A percentile compares a stretch with the other conserved stretches of the same genome.
Conservation (phyloP, 2,329 filamentous ascomycete genomes). For the Phialophora verrucosa region DNA sequence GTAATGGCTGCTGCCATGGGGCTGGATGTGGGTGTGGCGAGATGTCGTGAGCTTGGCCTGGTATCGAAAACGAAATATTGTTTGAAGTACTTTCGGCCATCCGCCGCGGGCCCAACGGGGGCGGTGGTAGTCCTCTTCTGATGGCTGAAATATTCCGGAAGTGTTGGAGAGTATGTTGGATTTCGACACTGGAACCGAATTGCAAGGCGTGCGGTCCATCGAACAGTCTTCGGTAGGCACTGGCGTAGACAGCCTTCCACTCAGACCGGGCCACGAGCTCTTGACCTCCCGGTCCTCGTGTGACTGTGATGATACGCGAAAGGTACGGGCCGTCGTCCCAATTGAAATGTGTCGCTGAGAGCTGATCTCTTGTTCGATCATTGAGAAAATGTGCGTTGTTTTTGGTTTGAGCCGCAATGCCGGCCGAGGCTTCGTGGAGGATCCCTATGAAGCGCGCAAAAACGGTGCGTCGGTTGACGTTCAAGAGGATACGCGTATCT, state of each 20-base stretch:
- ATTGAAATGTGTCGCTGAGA: background rate
- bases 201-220: background rate
- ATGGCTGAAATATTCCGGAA: background rate
- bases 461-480: background rate
- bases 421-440: background rate
- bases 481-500: background rate
- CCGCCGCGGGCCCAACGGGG: no score
- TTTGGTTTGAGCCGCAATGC: slow-evolving; percentile 3
- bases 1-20: background rate
- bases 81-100: background rate
- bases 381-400: background rate
- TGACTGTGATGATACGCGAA: background rate
- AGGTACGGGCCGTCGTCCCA: background rate
- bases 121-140: background rate
- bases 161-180: slow-evolving; percentile 1
- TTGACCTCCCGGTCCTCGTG: background rate
- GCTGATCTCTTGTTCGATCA: background rate
- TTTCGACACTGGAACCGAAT: background rate
- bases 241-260: background rate
- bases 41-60: background rate
- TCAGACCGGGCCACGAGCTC: background rate
- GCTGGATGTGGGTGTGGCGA: background rate
- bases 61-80: background rate
- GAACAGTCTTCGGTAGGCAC: background rate
- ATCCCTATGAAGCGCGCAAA: background rate